phyloP scores from a whole-genome alignment of 441 rosid genomes.

The Populus trichocarpa region DNA sequence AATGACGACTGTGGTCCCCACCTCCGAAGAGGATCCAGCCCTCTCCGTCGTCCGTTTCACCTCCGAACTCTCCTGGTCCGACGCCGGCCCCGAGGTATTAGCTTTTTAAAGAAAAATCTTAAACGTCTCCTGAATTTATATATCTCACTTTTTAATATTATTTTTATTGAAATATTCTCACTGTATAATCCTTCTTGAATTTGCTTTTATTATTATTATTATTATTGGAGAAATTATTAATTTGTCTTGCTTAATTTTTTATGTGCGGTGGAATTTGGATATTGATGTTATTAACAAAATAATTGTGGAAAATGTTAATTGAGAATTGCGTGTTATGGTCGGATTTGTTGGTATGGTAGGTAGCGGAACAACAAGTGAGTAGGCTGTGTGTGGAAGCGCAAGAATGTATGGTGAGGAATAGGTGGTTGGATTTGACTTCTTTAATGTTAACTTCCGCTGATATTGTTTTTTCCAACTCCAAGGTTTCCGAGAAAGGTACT shows the following conservation, averaged over 20 bases:
- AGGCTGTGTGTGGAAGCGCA: constrained; percentile 82
- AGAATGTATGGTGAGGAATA: constrained; percentile 54
- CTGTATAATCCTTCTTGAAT: background rate
- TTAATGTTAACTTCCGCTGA: constrained; percentile 92
- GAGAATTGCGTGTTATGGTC: background rate
- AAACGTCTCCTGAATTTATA: background rate
- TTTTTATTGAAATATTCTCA: background rate
- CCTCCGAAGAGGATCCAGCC: constrained; percentile 91
- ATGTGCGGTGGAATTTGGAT: background rate
- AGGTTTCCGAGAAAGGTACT: constrained; percentile 93
- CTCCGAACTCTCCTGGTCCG: constrained; percentile 94
- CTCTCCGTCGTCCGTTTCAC: constrained; percentile 91
- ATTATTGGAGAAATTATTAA: background rate
- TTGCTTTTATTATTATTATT: background rate
- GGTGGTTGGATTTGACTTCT: constrained; percentile 82
- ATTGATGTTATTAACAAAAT: background rate
- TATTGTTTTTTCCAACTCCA: constrained; percentile 72
- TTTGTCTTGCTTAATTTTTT: background rate
- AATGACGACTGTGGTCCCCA: constrained; percentile 88
- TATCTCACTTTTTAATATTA: background rate
- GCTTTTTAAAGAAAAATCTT: background rate
- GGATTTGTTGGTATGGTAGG: constrained; percentile 32
- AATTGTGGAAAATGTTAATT: background rate
- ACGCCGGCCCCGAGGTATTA: constrained; percentile 93
- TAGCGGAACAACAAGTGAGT: constrained; percentile 73